phyloP scores from a whole-genome alignment of 164 flowering plant species.

The Aristolochia californica region DNA sequence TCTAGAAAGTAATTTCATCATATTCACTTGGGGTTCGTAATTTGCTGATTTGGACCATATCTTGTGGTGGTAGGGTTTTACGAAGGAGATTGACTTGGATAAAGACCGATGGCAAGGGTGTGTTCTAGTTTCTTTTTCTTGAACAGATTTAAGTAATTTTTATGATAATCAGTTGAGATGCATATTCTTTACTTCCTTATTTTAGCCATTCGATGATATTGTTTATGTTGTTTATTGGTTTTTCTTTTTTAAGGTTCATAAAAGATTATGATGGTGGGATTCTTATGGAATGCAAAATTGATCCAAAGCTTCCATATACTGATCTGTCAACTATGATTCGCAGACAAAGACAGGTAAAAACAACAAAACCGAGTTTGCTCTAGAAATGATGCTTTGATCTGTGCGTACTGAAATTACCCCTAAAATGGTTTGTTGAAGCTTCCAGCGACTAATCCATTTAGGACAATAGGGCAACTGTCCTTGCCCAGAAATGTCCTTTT shows the following conservation, averaged over 20 bases:
- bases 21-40: too few relatives aligned
- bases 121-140: slow-evolving; percentile 7
- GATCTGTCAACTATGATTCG: slow-evolving; percentile 92
- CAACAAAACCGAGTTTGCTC: neutral
- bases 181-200: too few relatives aligned
- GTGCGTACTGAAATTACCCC: neutral
- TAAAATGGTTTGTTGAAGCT: neutral
- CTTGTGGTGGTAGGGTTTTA: slow-evolving; percentile 55
- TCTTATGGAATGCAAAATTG: slow-evolving; percentile 97
- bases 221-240: neutral
- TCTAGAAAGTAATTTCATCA: too few relatives aligned
- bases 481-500: too few relatives aligned
- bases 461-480: too few relatives aligned
- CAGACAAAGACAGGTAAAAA: slow-evolving; percentile 70
- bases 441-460: too few relatives aligned
- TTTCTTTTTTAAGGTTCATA: slow-evolving; percentile 50
- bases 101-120: slow-evolving; percentile 98
- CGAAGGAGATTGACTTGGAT: slow-evolving; percentile 88
- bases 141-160: too few relatives aligned
- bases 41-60: too few relatives aligned
- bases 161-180: too few relatives aligned
- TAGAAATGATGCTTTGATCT: neutral
- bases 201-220: neutral
- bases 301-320: slow-evolving; percentile 94
- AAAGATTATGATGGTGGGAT: slow-evolving; percentile 98